These are phyloP conservation scores for Tympanopsis confertula DNA, from an alignment of 2,329 filamentous ascomycete genomes.

Conservation along the genomic window DNA sequence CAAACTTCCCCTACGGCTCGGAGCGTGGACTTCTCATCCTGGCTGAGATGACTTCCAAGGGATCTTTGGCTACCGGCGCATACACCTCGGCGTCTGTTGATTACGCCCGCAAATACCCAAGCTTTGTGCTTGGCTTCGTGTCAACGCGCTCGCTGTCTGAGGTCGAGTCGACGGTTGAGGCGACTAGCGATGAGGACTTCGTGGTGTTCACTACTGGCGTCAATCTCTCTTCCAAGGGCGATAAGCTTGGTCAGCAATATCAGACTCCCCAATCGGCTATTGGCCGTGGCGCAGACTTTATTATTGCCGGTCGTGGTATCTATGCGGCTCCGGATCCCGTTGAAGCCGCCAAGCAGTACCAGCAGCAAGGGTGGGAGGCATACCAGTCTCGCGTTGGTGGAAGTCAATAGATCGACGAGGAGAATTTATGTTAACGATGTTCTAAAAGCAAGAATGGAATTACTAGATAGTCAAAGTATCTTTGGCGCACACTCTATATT, in stretches of 20 bases:
- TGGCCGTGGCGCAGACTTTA: slow-evolving; percentile 36
- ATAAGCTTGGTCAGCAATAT: slow-evolving; percentile 44
- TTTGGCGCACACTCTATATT: too few species aligned
- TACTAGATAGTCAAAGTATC: too few species aligned
- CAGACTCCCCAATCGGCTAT: slow-evolving; percentile 39
- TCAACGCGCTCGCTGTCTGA: slow-evolving; percentile 22
- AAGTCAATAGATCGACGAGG: too few species aligned
- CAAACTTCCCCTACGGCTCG: slow-evolving; percentile 9
- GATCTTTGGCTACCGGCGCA: slow-evolving; percentile 35
- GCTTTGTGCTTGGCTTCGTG: slow-evolving; percentile 25
- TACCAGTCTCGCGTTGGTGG: slow-evolving; percentile 2
- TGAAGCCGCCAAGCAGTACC: slow-evolving; percentile 22
- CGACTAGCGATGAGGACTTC: slow-evolving; percentile 35
- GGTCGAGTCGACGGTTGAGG: slow-evolving; percentile 16
- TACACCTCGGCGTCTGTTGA: slow-evolving; percentile 36
- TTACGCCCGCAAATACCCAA: slow-evolving; percentile 32
- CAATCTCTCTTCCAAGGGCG: slow-evolving; percentile 33
- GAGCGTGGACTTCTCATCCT: slow-evolving; percentile 38
- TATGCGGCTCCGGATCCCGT: slow-evolving; percentile 29
- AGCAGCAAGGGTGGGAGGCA: slow-evolving; percentile 7
- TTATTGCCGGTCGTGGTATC: slow-evolving; percentile 46
- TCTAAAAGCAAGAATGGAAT: too few species aligned
- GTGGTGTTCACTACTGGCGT: slow-evolving; percentile 47
- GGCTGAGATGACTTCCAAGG: slow-evolving; percentile 44
- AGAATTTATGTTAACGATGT: too few species aligned